Evolutionary conservation across 208 protist species (phyloP).

Genomic region (Crithidia bombi): DNA sequence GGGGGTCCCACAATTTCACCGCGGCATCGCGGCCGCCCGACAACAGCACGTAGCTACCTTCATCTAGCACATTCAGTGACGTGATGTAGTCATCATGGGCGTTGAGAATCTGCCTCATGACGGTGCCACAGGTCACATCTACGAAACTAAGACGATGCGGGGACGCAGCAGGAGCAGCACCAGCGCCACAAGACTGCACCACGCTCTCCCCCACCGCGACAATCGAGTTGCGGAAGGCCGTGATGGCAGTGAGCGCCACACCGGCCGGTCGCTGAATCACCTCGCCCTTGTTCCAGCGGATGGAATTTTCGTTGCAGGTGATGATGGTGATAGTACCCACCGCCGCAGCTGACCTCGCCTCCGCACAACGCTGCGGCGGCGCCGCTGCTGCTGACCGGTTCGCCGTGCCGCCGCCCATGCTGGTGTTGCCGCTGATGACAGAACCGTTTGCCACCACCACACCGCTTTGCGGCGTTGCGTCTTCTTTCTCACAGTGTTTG

Average conservation of each 20-base stretch:
- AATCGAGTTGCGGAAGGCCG: constrained; percentile 59
- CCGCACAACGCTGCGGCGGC: too few species aligned
- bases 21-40: constrained; percentile 66
- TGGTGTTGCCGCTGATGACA: constrained; percentile 1
- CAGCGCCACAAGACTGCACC: neutral
- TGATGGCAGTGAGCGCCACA: constrained; percentile 62
- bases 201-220: constrained; percentile 66
- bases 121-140: constrained; percentile 40
- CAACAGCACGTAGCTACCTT: constrained; percentile 65
- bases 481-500: constrained; percentile 26
- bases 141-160: constrained; percentile 34
- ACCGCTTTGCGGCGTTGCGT: too few species aligned
- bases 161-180: neutral
- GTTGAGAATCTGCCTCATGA: constrained; percentile 43
- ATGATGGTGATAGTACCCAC: constrained; percentile 53
- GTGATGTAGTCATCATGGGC: constrained; percentile 85
- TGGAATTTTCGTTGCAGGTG: constrained; percentile 58
- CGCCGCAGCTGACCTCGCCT: neutral
- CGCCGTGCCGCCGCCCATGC: constrained; percentile 4
- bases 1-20: constrained; percentile 83
- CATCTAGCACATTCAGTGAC: constrained; percentile 53
- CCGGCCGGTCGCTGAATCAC: constrained; percentile 54
- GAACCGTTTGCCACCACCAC: too few species aligned
- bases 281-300: constrained; percentile 64
- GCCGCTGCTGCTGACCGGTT: too few species aligned